A percentile compares a stretch with the other conserved stretches of the same genome.
Evolutionary conservation across 2,329 filamentous ascomycete species (phyloP).

Genomic region (Apiospora pterosperma): DNA sequence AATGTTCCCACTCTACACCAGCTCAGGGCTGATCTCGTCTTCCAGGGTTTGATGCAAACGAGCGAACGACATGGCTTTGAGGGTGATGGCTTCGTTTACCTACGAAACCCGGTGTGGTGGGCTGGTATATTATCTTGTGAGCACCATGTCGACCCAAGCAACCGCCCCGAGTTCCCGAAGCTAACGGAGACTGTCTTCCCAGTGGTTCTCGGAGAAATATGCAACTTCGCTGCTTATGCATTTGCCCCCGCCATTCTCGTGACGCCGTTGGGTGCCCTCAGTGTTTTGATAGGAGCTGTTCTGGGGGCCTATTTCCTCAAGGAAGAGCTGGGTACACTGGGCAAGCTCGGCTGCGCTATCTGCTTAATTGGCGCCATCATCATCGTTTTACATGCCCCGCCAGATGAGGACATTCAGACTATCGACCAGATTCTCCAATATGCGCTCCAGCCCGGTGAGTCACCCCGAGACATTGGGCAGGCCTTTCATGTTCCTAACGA

Average conservation of each 20-base stretch:
- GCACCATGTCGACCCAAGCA: slow-evolving; percentile 27
- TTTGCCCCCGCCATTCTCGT: slow-evolving; percentile 99
- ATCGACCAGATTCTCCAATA: slow-evolving; percentile 90
- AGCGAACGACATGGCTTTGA: slow-evolving; percentile 92
- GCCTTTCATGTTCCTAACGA: slow-evolving; percentile 15
- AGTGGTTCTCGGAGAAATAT: slow-evolving; percentile 92
- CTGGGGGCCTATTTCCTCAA: slow-evolving; percentile 91
- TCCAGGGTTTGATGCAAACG: slow-evolving; percentile 81
- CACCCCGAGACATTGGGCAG: background rate
- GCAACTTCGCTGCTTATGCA: slow-evolving; percentile 97
- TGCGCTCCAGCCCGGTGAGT: slow-evolving; percentile 83
- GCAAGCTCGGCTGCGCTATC: slow-evolving; percentile 92
- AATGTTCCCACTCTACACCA: background rate
- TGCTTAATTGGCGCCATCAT: slow-evolving; percentile 95
- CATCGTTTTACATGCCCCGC: slow-evolving; percentile 94
- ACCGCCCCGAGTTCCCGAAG: slow-evolving; percentile 5
- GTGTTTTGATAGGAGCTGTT: slow-evolving; percentile 91
- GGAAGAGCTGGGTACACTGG: slow-evolving; percentile 84
- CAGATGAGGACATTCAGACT: slow-evolving; percentile 85
- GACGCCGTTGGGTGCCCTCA: slow-evolving; percentile 88
- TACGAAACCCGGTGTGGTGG: slow-evolving; percentile 97
- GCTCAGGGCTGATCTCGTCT: background rate
- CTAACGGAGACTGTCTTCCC: slow-evolving; percentile 11
- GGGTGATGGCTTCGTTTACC: slow-evolving; percentile 91
- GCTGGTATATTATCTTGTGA: slow-evolving; percentile 84